Conservation (phyloP, 2,329 filamentous ascomycete species). For the Monilinia fructicola region DNA sequence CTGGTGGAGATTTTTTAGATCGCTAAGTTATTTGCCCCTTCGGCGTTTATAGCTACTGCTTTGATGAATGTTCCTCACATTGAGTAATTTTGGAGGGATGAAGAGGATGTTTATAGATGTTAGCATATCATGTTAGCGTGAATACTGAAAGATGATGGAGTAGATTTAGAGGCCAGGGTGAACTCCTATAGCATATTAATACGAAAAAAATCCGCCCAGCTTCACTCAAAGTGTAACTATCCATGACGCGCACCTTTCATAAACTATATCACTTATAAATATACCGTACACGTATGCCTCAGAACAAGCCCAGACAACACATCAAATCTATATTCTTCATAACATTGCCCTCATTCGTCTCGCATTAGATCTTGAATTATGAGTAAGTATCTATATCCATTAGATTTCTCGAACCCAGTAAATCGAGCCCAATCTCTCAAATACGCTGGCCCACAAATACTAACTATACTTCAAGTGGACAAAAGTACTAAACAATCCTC, state of each 20-base stretch:
- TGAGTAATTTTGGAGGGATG: background rate
- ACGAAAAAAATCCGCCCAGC: background rate
- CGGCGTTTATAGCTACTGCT: slow-evolving; percentile 8
- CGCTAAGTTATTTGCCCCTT: slow-evolving; percentile 7
- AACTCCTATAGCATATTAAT: background rate
- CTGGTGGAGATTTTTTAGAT: slow-evolving; percentile 19
- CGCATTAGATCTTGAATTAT: too few relatives aligned
- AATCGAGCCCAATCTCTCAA: too few relatives aligned
- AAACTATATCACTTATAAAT: background rate
- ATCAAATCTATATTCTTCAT: background rate
- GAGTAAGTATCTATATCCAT: too few relatives aligned
- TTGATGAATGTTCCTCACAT: slow-evolving; percentile 9
- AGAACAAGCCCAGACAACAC: background rate
- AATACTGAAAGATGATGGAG: background rate
- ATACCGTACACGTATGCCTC: background rate
- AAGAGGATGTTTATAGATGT: background rate
- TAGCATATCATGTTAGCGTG: background rate
- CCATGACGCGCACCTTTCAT: background rate
- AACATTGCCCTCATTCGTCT: too few relatives aligned
- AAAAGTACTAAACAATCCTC: background rate
- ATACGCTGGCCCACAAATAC: too few relatives aligned
- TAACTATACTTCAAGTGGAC: background rate
- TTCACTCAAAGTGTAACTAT: background rate
- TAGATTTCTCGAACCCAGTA: too few relatives aligned
- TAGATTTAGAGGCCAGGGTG: background rate